These are phyloP conservation scores for Porphyrellus cyaneotinctus DNA, from an alignment of 768 basidiomycete species.

Conservation along the genomic window DNA sequence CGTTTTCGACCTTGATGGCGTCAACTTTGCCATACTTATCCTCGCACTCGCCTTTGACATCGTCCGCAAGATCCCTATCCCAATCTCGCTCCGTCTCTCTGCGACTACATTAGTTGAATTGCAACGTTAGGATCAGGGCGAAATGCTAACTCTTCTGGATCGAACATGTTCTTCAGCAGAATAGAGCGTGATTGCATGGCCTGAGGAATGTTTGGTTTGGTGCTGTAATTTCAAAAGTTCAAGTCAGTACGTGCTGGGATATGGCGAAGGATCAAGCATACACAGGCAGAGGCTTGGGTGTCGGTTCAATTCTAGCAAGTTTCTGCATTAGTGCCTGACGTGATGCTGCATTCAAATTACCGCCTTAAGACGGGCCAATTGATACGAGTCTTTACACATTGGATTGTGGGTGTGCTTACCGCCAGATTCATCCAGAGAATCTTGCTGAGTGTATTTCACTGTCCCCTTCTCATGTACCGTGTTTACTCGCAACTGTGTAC, in stretches of 20 bases:
- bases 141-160: slow-evolving; percentile 86
- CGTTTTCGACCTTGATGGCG: slow-evolving; percentile 89
- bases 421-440: slow-evolving; percentile 84
- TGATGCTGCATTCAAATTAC: slow-evolving; percentile 96
- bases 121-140: neutral
- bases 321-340: slow-evolving; percentile 99
- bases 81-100: slow-evolving; percentile 96
- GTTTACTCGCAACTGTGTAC: slow-evolving; percentile 72
- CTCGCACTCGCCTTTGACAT: slow-evolving; percentile 93
- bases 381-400: slow-evolving; percentile 1
- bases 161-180: slow-evolving; percentile 92
- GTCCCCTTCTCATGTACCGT: slow-evolving; percentile 91
- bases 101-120: slow-evolving; percentile 9
- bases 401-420: slow-evolving; percentile 43
- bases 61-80: slow-evolving; percentile 94
- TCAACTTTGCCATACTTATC: slow-evolving; percentile 84
- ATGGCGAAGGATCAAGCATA: slow-evolving; percentile 34
- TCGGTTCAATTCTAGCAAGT: slow-evolving; percentile 90
- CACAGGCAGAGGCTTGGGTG: slow-evolving; percentile 58
- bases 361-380: slow-evolving; percentile 49
- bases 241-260: slow-evolving; percentile 11
- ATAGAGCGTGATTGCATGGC: slow-evolving; percentile 88
- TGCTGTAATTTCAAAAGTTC: slow-evolving; percentile 36
- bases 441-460: slow-evolving; percentile 67
- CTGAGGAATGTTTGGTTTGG: slow-evolving; percentile 76